Conservation (phyloP, 228 moss, liverwort and hornwort species). For the Sphagnum magellanicum region DNA sequence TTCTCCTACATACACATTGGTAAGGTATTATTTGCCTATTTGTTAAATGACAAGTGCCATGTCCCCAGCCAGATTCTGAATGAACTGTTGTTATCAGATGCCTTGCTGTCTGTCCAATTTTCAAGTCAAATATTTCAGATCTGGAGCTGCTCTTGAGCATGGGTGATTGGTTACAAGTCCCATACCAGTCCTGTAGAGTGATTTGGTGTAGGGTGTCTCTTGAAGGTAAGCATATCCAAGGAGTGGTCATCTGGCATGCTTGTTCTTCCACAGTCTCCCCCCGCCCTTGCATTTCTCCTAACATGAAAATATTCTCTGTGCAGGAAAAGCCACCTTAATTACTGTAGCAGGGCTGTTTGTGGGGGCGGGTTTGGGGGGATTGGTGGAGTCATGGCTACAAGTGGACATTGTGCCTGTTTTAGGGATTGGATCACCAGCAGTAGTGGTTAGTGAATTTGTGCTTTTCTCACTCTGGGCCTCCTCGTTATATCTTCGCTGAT, state of each 20-base stretch:
- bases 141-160: neutral
- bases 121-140: neutral
- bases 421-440: slow-evolving; percentile 86
- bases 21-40: too few relatives aligned
- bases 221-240: neutral
- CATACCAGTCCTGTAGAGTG: neutral
- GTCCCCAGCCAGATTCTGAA: too few relatives aligned
- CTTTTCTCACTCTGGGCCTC: slow-evolving; percentile 86
- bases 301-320: slow-evolving; percentile 6
- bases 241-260: neutral
- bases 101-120: too few relatives aligned
- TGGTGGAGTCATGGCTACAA: slow-evolving; percentile 94
- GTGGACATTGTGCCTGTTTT: slow-evolving; percentile 92
- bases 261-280: neutral
- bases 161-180: neutral
- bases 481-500: slow-evolving; percentile 87
- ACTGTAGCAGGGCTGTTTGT: slow-evolving; percentile 85
- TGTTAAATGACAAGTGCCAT: too few relatives aligned
- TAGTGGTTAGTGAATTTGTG: slow-evolving; percentile 96
- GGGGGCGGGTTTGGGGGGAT: slow-evolving; percentile 80
- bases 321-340: slow-evolving; percentile 86
- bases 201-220: neutral
- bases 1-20: neutral
- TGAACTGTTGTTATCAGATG: too few relatives aligned
- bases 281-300: neutral